These are phyloP conservation scores for Schizosaccharomyces japonicus DNA, from an alignment of 805 yeast genomes.

Conservation along the genomic window DNA sequence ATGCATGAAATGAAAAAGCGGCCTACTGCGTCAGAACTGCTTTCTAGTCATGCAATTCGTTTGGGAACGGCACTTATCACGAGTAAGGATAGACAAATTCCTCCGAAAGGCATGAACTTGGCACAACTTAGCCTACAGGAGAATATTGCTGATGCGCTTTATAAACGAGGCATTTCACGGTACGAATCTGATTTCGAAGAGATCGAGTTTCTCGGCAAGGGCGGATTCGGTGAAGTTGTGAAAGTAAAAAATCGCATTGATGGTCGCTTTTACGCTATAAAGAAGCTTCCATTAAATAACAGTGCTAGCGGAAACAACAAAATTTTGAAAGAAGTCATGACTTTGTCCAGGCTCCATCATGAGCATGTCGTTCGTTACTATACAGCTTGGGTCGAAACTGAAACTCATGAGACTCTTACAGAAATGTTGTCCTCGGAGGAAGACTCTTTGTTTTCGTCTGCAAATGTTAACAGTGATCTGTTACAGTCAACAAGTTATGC, in stretches of 20 bases:
- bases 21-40: constrained; percentile 59
- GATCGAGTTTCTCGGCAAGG: constrained; percentile 69
- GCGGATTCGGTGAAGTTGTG: constrained; percentile 97
- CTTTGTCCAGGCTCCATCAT: constrained; percentile 75
- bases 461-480: not conserved
- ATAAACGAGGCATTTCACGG: constrained; percentile 26
- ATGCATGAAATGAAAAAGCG: constrained; percentile 43
- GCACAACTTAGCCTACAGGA: not conserved
- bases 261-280: constrained; percentile 84
- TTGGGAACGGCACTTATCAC: not conserved
- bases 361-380: constrained; percentile 90
- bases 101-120: not conserved
- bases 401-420: constrained; percentile 11
- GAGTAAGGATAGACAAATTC: not conserved
- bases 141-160: not conserved
- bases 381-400: constrained; percentile 92
- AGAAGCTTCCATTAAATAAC: constrained; percentile 57
- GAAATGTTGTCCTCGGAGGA: not conserved
- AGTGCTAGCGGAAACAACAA: constrained; percentile 55
- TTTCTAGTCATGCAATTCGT: constrained; percentile 64
- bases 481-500: not conserved
- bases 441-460: not conserved
- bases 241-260: constrained; percentile 82
- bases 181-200: constrained; percentile 89
- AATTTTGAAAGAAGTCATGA: constrained; percentile 71